phyloP scores from a whole-genome alignment of 805 yeast genomes.

The Zygosaccharomyces lentus region DNA sequence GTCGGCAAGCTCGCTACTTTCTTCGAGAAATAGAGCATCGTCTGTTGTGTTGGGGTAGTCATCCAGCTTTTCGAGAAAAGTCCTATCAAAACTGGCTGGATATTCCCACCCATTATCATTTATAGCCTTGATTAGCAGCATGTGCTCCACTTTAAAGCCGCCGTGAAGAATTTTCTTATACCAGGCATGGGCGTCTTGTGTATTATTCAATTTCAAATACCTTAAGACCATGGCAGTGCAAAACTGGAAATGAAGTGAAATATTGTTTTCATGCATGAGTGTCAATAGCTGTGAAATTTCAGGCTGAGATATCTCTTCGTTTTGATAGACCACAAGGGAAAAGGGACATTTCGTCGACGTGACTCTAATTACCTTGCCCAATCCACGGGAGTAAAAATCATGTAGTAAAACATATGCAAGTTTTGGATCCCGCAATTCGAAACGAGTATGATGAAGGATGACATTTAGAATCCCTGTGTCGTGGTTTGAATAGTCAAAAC shows the following conservation, averaged over 20 bases:
- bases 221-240: conserved; percentile 27
- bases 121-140: conserved; percentile 16
- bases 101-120: conserved; percentile 25
- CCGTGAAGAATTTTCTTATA: conserved; percentile 24
- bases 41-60: not conserved
- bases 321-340: conserved; percentile 24
- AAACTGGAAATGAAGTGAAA: conserved; percentile 26
- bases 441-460: conserved; percentile 20
- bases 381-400: conserved; percentile 20
- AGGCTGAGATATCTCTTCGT: conserved; percentile 14
- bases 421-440: conserved; percentile 17
- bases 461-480: conserved; percentile 25
- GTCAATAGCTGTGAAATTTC: conserved; percentile 19
- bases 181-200: conserved; percentile 28
- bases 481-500: conserved; percentile 9
- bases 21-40: conserved; percentile 11
- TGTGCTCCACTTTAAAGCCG: conserved; percentile 24
- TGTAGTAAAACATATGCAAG: conserved; percentile 25
- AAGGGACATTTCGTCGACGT: conserved; percentile 23
- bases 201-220: conserved; percentile 15
- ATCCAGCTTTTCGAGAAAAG: conserved; percentile 13
- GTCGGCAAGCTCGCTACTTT: conserved; percentile 1
- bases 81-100: conserved; percentile 19
- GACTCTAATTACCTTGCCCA: conserved; percentile 11
- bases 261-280: conserved; percentile 22